Conservation (phyloP, 495 filamentous ascomycete species). For the Pyrenopolyporus hunteri region DNA sequence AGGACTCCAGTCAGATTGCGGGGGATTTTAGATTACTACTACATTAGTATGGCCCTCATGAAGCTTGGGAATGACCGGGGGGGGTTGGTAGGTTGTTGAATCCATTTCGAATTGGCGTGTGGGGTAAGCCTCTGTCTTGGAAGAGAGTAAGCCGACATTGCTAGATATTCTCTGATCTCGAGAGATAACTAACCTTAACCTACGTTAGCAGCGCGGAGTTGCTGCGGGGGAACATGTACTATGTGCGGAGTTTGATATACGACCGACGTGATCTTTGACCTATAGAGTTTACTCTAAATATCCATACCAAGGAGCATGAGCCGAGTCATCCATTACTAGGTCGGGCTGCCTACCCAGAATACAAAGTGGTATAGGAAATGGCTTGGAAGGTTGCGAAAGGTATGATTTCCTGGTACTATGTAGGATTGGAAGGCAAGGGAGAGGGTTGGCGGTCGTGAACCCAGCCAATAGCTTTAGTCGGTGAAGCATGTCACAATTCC, state of each 20-base stretch:
- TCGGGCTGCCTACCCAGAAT: conserved; percentile 17
- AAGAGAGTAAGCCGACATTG: conserved; percentile 33
- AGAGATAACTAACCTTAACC: conserved; percentile 8
- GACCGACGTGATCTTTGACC: conserved; percentile 15
- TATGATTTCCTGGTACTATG: conserved; percentile 7
- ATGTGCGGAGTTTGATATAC: conserved; percentile 27
- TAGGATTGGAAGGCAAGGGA: conserved; percentile 25
- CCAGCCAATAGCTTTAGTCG: conserved; percentile 10
- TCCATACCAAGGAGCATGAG: neutral
- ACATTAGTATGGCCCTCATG: conserved; percentile 2
- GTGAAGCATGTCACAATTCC: conserved; percentile 22
- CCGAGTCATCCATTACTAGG: conserved; percentile 26
- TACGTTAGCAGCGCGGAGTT: conserved; percentile 20
- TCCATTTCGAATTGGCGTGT: conserved; percentile 25
- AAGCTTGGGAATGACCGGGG: conserved; percentile 21
- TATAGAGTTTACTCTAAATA: neutral
- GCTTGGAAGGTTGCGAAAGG: conserved; percentile 4
- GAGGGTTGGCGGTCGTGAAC: neutral
- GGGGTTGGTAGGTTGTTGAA: conserved; percentile 1
- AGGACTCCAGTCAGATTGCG: conserved; percentile 20
- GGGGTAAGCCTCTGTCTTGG: conserved; percentile 27
- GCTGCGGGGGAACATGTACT: conserved; percentile 19
- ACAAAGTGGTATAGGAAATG: neutral
- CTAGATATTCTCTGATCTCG: conserved; percentile 2
- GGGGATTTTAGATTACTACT: conserved; percentile 38